Base-by-base conservation (phyloP, 768 basidiomycete genomes). In the Collybia sordida region DNA sequence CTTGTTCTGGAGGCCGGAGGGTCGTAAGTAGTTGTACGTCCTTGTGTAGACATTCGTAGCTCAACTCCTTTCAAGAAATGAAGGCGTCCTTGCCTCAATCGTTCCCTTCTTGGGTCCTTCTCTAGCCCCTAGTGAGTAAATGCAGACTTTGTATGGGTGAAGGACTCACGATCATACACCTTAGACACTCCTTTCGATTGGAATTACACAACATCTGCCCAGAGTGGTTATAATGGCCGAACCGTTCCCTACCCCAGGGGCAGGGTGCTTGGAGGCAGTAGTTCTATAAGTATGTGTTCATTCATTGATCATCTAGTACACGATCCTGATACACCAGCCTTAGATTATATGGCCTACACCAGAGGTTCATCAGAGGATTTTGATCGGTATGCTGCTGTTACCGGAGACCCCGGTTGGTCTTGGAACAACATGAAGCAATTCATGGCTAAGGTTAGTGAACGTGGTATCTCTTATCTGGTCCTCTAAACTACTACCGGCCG, bases 341-440 rank as follows among this genome's bases (percentile, higher is more conserved):
- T 27, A 69, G 67, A 69, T 43, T 53, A 57, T 15, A 65, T 71
- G 61, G 52, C 60, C 37, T 70, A 66, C 48, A 66, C 66, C 8
- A 58, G 68, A 12, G 70, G 69, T 3, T 64, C 65, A 1, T 47
- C 51, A 21, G 64, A 66, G 28, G 69, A 72, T 42, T 69, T 56
- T 42, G 57, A 72, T 42, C 57, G 64, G 7, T 67, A 54, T 39
- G 65, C 69, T 1, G 34, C 45, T 11, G 47, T 66, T 28, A 64
- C 65, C 2, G 56, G 52, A 5, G 70, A 72, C 45, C 39, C 51
- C 3, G 68, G 65, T 6, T 72, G 69, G 71, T 58, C 64, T 9
- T 72, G 69, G 68, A 25, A 50, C 6, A 54, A 41, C 3, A 53
- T 72, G 24, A 58, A 60, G 31, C 54, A 47, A 2, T 71, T 65